Base-by-base conservation (phyloP, 2,329 filamentous ascomycete species). In the Aspergillaceae sp. region DNA sequence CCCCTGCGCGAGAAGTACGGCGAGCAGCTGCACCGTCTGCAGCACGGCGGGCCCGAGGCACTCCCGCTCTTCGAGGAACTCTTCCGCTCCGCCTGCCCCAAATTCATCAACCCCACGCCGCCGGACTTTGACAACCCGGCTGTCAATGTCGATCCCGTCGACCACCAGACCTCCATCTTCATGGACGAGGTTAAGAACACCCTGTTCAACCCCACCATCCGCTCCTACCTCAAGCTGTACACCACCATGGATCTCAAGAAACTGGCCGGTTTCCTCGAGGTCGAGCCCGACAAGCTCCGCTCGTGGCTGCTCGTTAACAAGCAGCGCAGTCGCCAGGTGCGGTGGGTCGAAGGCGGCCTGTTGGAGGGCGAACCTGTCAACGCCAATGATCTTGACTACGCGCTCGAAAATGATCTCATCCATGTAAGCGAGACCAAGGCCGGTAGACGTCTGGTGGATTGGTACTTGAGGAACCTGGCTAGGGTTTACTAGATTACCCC, bases 171-270 rank as follows among this genome's bases (percentile, higher is more conserved):
- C 55, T 78, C 86, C 61, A 86, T 98, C 73, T 98, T 98, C 78
- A 97, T 98, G 91, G 90, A 96, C 59, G 92, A 98, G 76, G 91
- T 98, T 70, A 95, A 94, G 82, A 96, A 88, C 73, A 97, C 94
- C 73, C 92, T 98, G 81, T 94, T 83, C 83, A 91, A 87, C 68
- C 92, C 92, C 40, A 96, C 90, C 40, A 86, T 98, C 68, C 95
- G 94, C 78, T 96, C 90, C 52, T 98, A 98, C 77, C 82, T 98
- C 57, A 92, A 94, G 68, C 85, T 98, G 47, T 98, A 98, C 82
- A 97, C 92, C 40, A 98, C 92, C 58, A 97, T 98, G 91, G 92
- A 98, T 63, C 78, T 98, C 53, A 92, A 91, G 77, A 98, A 98
- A 76, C 83, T 98, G 51, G 88, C 92, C 51, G 90, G 90, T 50